These are phyloP conservation scores for Setomelanomma holmii DNA, from an alignment of 2,329 filamentous ascomycete genomes.

Conservation along the genomic window DNA sequence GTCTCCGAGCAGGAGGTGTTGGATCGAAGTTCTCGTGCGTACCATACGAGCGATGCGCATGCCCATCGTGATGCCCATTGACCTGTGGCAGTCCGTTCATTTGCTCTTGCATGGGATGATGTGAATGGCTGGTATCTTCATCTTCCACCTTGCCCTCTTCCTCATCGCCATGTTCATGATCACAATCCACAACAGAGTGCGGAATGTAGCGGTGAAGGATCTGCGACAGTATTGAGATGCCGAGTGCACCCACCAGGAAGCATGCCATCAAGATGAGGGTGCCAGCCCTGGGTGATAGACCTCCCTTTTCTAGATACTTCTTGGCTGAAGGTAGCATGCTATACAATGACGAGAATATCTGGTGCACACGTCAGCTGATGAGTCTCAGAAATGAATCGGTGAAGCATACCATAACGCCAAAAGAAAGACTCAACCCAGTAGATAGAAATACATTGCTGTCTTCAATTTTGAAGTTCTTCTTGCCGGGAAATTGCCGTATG, in stretches of 20 bases:
- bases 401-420: constrained; percentile 86
- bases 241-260: constrained; percentile 75
- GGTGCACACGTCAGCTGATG: constrained; percentile 18
- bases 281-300: constrained; percentile 70
- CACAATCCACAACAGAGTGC: constrained; percentile 81
- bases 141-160: constrained; percentile 43
- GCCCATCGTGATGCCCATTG: constrained; percentile 19
- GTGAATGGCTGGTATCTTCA: constrained; percentile 22
- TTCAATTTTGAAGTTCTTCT: constrained; percentile 82
- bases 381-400: not conserved
- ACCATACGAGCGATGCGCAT: constrained; percentile 23
- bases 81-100: constrained; percentile 12
- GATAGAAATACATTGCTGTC: constrained; percentile 90
- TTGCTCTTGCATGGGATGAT: constrained; percentile 33
- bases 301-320: constrained; percentile 74
- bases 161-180: constrained; percentile 72
- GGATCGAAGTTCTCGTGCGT: constrained; percentile 19
- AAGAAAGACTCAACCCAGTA: constrained; percentile 87
- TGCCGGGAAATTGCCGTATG: constrained; percentile 74
- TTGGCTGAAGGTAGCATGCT: constrained; percentile 92
- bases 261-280: constrained; percentile 72
- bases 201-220: constrained; percentile 77
- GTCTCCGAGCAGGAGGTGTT: constrained; percentile 30
- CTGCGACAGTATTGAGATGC: constrained; percentile 76
- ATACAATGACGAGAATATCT: constrained; percentile 92